phyloP scores from a whole-genome alignment of 169 alveolate genomes.

The Pseudocohnilembus persalinus region DNA sequence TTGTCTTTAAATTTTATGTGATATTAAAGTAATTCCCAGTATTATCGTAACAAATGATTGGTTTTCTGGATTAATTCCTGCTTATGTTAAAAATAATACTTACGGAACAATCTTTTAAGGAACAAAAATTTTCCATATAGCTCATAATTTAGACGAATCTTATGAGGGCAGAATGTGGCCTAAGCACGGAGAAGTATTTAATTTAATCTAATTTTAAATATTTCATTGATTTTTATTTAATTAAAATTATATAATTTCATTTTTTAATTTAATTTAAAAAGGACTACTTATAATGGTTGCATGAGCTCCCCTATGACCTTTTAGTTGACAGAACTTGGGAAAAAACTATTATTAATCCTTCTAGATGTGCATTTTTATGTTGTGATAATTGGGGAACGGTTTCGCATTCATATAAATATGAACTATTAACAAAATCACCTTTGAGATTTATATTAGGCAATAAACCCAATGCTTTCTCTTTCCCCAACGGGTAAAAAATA shows the following conservation, averaged over 20 bases:
- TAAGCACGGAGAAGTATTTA: constrained; percentile 47
- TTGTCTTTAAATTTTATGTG: constrained; percentile 79
- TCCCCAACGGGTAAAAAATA: constrained; percentile 94
- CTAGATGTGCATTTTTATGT: constrained; percentile 86
- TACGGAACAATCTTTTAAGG: constrained; percentile 85
- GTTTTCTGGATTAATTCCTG: constrained; percentile 88
- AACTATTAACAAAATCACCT: constrained; percentile 79
- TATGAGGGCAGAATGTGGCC: constrained; percentile 91
- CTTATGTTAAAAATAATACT: constrained; percentile 77
- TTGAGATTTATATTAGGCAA: constrained; percentile 69
- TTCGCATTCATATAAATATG: constrained; percentile 88
- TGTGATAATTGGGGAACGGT: constrained; percentile 94
- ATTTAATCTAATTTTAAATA: constrained; percentile 32
- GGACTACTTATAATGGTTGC: constrained; percentile 72
- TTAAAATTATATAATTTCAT: too few species aligned
- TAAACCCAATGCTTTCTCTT: constrained; percentile 86
- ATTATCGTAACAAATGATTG: constrained; percentile 91
- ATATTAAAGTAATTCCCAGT: constrained; percentile 69
- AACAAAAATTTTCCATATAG: constrained; percentile 89
- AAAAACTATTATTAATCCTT: constrained; percentile 84
- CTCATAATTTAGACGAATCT: constrained; percentile 86
- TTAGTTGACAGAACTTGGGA: constrained; percentile 88
- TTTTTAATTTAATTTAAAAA: too few species aligned
- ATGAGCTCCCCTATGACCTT: constrained; percentile 79
- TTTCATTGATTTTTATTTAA: background rate